Percentiles rank a stretch among this genome's conserved stretches.
Evolutionary conservation across 495 filamentous ascomycete species (phyloP).

Genomic region (Hypoxylon perforatum): DNA sequence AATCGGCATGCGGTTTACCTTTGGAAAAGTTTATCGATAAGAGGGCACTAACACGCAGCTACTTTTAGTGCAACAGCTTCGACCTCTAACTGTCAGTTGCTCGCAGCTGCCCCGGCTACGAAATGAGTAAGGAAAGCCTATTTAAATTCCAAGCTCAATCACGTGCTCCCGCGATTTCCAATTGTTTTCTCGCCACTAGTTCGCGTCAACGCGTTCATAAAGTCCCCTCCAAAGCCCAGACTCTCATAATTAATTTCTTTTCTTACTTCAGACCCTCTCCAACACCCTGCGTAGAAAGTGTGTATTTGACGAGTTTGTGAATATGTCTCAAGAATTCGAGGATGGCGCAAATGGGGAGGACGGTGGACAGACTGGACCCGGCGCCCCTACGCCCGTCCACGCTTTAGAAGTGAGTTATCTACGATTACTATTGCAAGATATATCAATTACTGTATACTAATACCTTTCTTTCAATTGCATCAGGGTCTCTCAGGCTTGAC

Average conservation of each 20-base stretch:
- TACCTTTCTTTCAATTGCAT: slow-evolving; percentile 13
- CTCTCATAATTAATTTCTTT: no score
- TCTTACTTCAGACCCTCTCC: neutral
- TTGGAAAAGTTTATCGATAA: slow-evolving; percentile 33
- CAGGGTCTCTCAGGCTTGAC: slow-evolving; percentile 86
- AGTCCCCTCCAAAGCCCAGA: neutral
- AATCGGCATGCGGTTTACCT: slow-evolving; percentile 2
- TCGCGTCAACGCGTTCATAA: slow-evolving; percentile 44
- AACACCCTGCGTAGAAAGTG: neutral
- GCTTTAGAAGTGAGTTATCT: slow-evolving; percentile 78
- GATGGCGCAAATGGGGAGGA: slow-evolving; percentile 57
- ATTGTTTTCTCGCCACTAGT: slow-evolving; percentile 40
- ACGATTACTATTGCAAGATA: neutral
- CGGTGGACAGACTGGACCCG: slow-evolving; percentile 74
- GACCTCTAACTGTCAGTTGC: neutral
- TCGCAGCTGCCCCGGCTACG: neutral
- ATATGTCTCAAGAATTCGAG: slow-evolving; percentile 54
- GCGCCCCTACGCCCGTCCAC: slow-evolving; percentile 90
- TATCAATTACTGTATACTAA: neutral
- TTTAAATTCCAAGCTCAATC: slow-evolving; percentile 29
- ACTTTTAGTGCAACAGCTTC: neutral
- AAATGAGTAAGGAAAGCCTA: neutral
- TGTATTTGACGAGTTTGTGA: neutral
- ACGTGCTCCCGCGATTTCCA: slow-evolving; percentile 48
- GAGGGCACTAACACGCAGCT: neutral